phyloP scores from a whole-genome alignment of 768 basidiomycete genomes.

The Pulveroboletus ravenelii region DNA sequence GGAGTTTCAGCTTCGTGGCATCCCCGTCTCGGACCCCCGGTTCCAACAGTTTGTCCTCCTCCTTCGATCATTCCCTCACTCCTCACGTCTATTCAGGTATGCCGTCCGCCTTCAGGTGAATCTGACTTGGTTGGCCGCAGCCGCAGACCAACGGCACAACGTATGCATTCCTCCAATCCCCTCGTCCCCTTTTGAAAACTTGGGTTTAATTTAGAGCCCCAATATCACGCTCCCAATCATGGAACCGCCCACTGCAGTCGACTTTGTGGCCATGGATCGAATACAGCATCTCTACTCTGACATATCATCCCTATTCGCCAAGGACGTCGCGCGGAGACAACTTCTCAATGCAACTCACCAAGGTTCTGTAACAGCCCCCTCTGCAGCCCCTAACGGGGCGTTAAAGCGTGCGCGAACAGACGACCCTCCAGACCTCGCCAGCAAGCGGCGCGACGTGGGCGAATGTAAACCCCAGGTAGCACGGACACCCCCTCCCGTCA shows the following conservation, averaged over 20 bases:
- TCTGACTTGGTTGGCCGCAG: conserved; percentile 63
- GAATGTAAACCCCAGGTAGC: conserved; percentile 48
- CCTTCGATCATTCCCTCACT: not conserved
- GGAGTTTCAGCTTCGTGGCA: conserved; percentile 53
- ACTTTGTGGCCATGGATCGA: conserved; percentile 51
- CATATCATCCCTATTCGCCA: conserved; percentile 57
- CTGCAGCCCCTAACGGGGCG: conserved; percentile 22
- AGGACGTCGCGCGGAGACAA: conserved; percentile 50
- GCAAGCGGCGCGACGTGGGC: conserved; percentile 69
- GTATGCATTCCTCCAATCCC: conserved; percentile 32
- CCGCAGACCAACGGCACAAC: conserved; percentile 53
- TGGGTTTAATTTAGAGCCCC: conserved; percentile 21
- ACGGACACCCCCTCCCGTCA: conserved; percentile 34
- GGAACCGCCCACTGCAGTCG: conserved; percentile 49
- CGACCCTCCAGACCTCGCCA: conserved; percentile 41
- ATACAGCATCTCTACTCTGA: conserved; percentile 62
- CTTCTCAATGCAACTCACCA: conserved; percentile 27
- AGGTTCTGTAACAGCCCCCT: conserved; percentile 15
- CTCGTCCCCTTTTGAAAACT: conserved; percentile 5
- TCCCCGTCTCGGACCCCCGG: conserved; percentile 43
- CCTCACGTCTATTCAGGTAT: conserved; percentile 42
- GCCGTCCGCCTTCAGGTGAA: conserved; percentile 61
- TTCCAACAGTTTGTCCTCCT: conserved; percentile 51
- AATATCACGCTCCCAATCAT: conserved; percentile 49
- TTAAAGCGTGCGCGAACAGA: conserved; percentile 64